Base-by-base conservation (phyloP, 2,329 filamentous ascomycete species). In the Thelonectria rubi region DNA sequence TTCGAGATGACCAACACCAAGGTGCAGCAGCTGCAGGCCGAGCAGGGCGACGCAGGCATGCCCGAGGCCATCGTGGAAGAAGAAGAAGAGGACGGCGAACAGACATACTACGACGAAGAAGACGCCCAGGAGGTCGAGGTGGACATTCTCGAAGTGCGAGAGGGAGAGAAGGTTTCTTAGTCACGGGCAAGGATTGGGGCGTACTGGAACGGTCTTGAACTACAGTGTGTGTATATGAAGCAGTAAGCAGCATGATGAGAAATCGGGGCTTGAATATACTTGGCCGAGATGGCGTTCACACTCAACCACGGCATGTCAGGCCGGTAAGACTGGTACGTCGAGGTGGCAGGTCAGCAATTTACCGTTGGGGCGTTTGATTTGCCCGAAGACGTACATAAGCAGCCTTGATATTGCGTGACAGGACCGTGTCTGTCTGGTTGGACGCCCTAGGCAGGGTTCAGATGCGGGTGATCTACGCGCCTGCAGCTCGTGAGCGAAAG, bases 1-100 rank as follows among this genome's bases (percentile, higher is more conserved):
- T 97, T 88, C 75, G 92, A 99, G 77, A 99, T 99, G 93, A 97
- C 93, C 3, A 86, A 90, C 48, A 86, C 84, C 1, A 83, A 78
- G 72, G 66, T 86, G 37, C 77, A 81, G 72, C 82, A 86, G 71
- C 65, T 87, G 47, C 77, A 80, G 52, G 76, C 71, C 10, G 81
- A 76, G 47, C 73, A 73, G 52, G 73, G 73, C 3, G 65, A 58
- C 12, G 39, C 37, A 11, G 52, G 45, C 20, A n/a, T 68, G 14
- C 63, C 66, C 11, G 71, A 66, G 47, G 24, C 64, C 50, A 70
- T 63, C 59, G 55, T 67, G 2, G 73, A 74, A 53, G 74, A 71
- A 15, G 74, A 71, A 15, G 66, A 69, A 32, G 74, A 74, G 11
- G 74, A 68, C n/a, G 72, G 65, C 17, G 73, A 75, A 46, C 75